Evolutionary conservation across 805 yeast species (phyloP).

Genomic region (Citeromyces nyonsensis): DNA sequence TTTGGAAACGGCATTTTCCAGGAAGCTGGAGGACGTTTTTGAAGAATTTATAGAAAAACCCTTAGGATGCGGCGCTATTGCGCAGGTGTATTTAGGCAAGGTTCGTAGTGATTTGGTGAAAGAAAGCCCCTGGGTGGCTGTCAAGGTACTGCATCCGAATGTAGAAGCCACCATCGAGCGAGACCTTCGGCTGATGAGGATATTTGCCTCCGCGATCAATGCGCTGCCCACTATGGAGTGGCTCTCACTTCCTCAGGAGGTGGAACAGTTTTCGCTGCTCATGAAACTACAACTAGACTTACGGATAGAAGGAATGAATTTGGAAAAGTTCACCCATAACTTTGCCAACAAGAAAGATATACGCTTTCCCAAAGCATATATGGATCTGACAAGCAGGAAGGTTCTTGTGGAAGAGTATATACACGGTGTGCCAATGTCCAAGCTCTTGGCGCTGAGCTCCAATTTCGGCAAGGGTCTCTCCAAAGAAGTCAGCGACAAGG

Average conservation of each 20-base stretch:
- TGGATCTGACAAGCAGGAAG: conserved; percentile 45
- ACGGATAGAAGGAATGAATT: conserved; percentile 76
- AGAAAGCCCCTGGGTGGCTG: conserved; percentile 48
- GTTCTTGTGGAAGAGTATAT: conserved; percentile 80
- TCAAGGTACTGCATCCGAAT: conserved; percentile 84
- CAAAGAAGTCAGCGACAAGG: conserved; percentile 59
- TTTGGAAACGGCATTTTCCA: conserved; percentile 42
- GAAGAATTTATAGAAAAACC: conserved; percentile 66
- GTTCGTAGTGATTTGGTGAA: conserved; percentile 25
- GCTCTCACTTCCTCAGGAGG: conserved; percentile 91
- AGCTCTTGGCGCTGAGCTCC: conserved; percentile 33
- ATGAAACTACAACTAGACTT: conserved; percentile 86
- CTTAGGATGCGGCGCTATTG: conserved; percentile 96
- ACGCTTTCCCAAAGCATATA: conserved; percentile 68
- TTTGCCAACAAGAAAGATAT: conserved; percentile 43
- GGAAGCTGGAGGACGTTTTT: conserved; percentile 55
- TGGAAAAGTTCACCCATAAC: conserved; percentile 55
- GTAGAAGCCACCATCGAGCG: conserved; percentile 60
- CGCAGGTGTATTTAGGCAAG: conserved; percentile 79
- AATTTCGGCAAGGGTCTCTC: conserved; percentile 35
- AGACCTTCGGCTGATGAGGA: conserved; percentile 72
- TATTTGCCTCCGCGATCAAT: conserved; percentile 61
- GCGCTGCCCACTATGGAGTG: conserved; percentile 91
- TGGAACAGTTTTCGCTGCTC: conserved; percentile 68
- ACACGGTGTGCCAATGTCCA: conserved; percentile 71